phyloP scores from a whole-genome alignment of 768 basidiomycete genomes.

The Phaeolepiota aurea region DNA sequence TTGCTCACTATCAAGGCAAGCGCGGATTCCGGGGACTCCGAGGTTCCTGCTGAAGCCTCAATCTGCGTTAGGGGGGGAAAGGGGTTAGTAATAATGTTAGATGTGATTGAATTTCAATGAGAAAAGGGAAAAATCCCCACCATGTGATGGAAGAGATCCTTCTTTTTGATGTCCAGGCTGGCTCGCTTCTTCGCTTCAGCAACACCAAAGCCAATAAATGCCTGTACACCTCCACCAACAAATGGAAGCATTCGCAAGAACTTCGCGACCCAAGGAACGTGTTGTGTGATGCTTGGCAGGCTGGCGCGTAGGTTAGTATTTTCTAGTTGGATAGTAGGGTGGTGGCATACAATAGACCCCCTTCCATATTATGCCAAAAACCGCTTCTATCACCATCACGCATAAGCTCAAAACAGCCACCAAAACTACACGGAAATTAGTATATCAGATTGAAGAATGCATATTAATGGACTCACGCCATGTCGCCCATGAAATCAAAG shows the following conservation, averaged over 20 bases:
- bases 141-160: conserved; percentile 21
- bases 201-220: conserved; percentile 9
- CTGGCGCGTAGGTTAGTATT: conserved; percentile 2
- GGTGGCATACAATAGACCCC: conserved; percentile 14
- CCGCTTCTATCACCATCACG: conserved; percentile 21
- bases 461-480: conserved; percentile 18
- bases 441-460: neutral
- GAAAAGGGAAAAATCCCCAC: conserved; percentile 8
- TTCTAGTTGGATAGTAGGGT: neutral
- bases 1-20: conserved; percentile 11
- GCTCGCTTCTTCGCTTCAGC: conserved; percentile 14
- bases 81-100: neutral
- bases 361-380: conserved; percentile 15
- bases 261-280: conserved; percentile 14
- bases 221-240: conserved; percentile 6
- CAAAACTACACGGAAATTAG: conserved; percentile 15
- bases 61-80: conserved; percentile 8
- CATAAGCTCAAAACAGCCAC: conserved; percentile 20
- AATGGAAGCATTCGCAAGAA: conserved; percentile 8
- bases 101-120: neutral
- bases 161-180: conserved; percentile 8
- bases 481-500: conserved; percentile 30
- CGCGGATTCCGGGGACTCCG: conserved; percentile 7
- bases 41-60: conserved; percentile 8
- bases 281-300: conserved; percentile 11